Percentiles rank a stretch among this genome's conserved stretches.
Conservation (phyloP, 768 basidiomycete genomes). For the Tricholoma flavovirens region DNA sequence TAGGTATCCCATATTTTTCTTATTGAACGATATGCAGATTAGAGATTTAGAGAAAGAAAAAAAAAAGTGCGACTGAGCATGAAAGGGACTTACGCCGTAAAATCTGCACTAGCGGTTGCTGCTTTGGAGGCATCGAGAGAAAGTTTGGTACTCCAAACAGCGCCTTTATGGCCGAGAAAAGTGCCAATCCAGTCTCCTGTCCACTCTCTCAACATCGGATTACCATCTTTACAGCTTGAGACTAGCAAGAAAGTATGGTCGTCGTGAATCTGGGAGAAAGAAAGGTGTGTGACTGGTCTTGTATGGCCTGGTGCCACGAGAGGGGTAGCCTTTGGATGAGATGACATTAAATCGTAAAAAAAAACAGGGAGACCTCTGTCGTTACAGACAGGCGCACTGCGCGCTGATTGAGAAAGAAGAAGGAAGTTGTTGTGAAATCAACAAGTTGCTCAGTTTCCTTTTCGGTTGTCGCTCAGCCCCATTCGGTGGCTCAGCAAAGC, state of each 20-base stretch:
- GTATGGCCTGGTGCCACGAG: slow-evolving; percentile 85
- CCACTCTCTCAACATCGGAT: slow-evolving; percentile 95
- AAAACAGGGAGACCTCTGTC: slow-evolving; percentile 21
- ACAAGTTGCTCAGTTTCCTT: no score
- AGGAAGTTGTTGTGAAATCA: background rate
- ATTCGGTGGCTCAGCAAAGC: no score
- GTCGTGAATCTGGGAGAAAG: slow-evolving; percentile 81
- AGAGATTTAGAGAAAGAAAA: no score
- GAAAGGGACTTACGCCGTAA: slow-evolving; percentile 73
- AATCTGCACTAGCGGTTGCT: slow-evolving; percentile 92
- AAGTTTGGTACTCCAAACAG: slow-evolving; percentile 95
- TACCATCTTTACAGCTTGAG: slow-evolving; percentile 98
- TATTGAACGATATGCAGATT: slow-evolving; percentile 13
- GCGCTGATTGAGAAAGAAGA: slow-evolving; percentile 25
- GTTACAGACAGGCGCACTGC: slow-evolving; percentile 54
- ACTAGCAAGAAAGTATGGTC: slow-evolving; percentile 87
- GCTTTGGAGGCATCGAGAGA: slow-evolving; percentile 81
- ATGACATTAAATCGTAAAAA: slow-evolving; percentile 44
- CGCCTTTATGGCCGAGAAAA: slow-evolving; percentile 86
- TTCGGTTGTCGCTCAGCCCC: no score
- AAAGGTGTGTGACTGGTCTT: slow-evolving; percentile 87
- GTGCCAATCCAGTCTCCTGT: slow-evolving; percentile 99
- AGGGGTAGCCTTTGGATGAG: slow-evolving; percentile 62
- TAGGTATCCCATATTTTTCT: slow-evolving; percentile 98
- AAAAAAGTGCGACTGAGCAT: slow-evolving; percentile 3